Base-by-base conservation (phyloP, 306 rosid genomes). In the Vigna unguiculata region DNA sequence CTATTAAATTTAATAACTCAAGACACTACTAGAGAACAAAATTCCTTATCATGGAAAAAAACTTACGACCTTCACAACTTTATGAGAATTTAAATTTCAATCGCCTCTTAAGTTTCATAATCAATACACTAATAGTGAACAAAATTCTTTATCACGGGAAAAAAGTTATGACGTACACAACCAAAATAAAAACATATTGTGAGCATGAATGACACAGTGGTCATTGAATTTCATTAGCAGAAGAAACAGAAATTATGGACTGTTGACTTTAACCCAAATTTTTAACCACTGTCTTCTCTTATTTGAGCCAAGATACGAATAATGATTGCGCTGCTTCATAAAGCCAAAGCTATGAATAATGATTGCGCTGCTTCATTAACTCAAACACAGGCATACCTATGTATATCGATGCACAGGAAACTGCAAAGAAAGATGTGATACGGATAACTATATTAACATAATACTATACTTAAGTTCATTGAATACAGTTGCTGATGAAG, bases 401-500 rank as follows among this genome's bases (percentile, higher is more conserved):
- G 34, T 32, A 55, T 34, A 21, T 4, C 51, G 36, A 22, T 22
- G 28, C 28, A 30, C 59, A n/a, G 20, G 25, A 62, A 68, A 70
- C 71, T 43, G 72, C 72, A 41, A 1, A 55, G 53, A 71, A 77
- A 14, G 41, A 77, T 21, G 57, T 51, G 57, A 53, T 53, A 46
- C 34, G 24, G 68, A 69, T 52, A 12, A 61, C n/a, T 64, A 21
- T 77, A 63, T 71, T 64, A 82, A 54, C 75, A 82, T n/a, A 32
- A 64, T 54, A 71, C 28, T 16, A 77, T 82, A 55, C 25, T 58
- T 55, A 69, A 65, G 53, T 57, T 71, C 72, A 57, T 38, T 66
- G 80, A 49, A 77, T 47, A 72, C 86, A 82, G 13, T 49, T 72
- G 58, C 52, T 54, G 69, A 80, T 16, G 75, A 20, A 80, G 67